Conservation (phyloP, 257 asterid species). For the Knoxia roxburghii region DNA sequence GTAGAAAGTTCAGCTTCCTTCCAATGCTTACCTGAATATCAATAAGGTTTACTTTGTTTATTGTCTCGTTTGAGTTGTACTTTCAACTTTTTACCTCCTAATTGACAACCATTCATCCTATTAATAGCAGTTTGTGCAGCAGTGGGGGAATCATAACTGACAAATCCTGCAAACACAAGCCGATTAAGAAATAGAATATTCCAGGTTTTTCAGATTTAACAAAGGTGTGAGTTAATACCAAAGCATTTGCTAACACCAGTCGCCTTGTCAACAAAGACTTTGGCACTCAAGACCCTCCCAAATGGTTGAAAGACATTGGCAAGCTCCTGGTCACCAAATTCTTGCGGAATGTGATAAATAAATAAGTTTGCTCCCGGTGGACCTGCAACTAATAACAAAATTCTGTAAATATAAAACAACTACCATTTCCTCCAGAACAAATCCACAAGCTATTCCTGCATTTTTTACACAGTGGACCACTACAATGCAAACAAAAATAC, state of each 20-base stretch:
- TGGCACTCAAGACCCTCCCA: slow-evolving; percentile 88
- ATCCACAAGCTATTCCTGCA: background rate
- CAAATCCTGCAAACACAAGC: slow-evolving; percentile 63
- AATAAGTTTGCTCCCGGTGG: slow-evolving; percentile 94
- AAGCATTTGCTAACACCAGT: slow-evolving; percentile 94
- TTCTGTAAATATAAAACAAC: background rate
- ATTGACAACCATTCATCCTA: slow-evolving; percentile 78
- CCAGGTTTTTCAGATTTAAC: slow-evolving; percentile 6
- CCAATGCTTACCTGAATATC: slow-evolving; percentile 34
- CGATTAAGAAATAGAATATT: slow-evolving; percentile 10
- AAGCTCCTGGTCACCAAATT: slow-evolving; percentile 83
- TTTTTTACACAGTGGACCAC: background rate
- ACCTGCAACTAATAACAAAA: slow-evolving; percentile 42
- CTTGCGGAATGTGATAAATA: slow-evolving; percentile 95
- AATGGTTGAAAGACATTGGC: slow-evolving; percentile 70
- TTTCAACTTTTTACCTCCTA: slow-evolving; percentile 91
- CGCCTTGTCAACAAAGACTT: slow-evolving; percentile 85
- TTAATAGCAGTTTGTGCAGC: slow-evolving; percentile 82
- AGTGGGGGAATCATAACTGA: slow-evolving; percentile 77
- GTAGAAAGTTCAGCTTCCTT: slow-evolving; percentile 27
- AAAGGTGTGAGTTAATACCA: slow-evolving; percentile 39
- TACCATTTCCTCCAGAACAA: too few relatives aligned
- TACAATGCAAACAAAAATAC: slow-evolving; percentile 8
- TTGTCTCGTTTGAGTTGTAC: slow-evolving; percentile 89
- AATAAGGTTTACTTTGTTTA: slow-evolving; percentile 51